Conservation (phyloP, 495 filamentous ascomycete genomes). For the Penicillium odoratum region DNA sequence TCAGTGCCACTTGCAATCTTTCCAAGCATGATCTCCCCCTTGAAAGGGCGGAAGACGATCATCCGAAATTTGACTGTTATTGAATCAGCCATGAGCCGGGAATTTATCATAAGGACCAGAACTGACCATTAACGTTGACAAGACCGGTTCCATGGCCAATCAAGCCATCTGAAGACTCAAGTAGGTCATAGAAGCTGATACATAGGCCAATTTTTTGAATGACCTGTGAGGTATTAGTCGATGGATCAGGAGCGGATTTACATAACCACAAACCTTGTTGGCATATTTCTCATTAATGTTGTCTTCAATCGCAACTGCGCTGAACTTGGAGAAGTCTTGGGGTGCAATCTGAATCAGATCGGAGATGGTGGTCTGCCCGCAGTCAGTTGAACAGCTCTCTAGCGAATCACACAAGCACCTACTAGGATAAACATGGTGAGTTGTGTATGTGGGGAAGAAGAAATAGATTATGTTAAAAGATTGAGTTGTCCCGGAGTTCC, state of each 20-base stretch:
- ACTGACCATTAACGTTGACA: slow-evolving; percentile 84
- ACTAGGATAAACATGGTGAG: slow-evolving; percentile 59
- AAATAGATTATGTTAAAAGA: background rate
- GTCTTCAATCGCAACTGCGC: slow-evolving; percentile 79
- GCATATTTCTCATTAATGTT: slow-evolving; percentile 95
- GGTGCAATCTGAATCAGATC: slow-evolving; percentile 91
- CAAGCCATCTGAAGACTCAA: slow-evolving; percentile 83
- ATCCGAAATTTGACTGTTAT: slow-evolving; percentile 80
- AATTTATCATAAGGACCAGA: background rate
- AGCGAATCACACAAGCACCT: slow-evolving; percentile 17
- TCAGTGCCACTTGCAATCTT: slow-evolving; percentile 70
- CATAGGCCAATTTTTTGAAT: slow-evolving; percentile 85
- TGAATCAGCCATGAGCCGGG: slow-evolving; percentile 3
- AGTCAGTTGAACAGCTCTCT: slow-evolving; percentile 15
- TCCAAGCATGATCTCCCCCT: slow-evolving; percentile 82
- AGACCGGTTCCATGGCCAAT: slow-evolving; percentile 88
- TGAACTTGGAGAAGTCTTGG: slow-evolving; percentile 78
- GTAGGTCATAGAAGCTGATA: slow-evolving; percentile 84
- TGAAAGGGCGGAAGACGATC: slow-evolving; percentile 93
- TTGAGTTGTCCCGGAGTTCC: background rate
- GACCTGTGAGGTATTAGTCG: slow-evolving; percentile 38
- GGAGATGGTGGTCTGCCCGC: slow-evolving; percentile 63
- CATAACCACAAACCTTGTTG: slow-evolving; percentile 64
- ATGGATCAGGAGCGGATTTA: background rate
- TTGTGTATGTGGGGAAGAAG: slow-evolving; percentile 1